Evolutionary conservation across 1,139 yeast genomes (phyloP).

Genomic region (Nakaseomyces sp.): DNA sequence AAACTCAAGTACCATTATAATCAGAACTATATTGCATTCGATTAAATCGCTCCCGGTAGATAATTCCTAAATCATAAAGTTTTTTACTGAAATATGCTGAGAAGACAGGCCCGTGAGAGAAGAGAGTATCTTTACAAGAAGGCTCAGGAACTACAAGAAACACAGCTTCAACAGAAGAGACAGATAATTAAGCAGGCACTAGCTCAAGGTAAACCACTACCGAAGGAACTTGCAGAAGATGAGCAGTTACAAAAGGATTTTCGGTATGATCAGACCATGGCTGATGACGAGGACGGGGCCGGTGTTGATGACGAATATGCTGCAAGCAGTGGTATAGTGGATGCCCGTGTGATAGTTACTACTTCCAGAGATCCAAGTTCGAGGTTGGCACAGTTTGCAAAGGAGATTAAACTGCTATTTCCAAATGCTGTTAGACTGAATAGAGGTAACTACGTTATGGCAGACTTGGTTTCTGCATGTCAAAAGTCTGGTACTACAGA

Average conservation of each 20-base stretch:
- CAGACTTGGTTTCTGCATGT: conserved; percentile 79
- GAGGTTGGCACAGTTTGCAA: conserved; percentile 78
- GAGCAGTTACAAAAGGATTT: conserved; percentile 68
- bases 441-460: conserved; percentile 86
- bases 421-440: conserved; percentile 86
- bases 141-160: conserved; percentile 83
- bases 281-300: conserved; percentile 36
- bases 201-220: conserved; percentile 83
- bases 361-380: conserved; percentile 90
- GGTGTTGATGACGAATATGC: conserved; percentile 84
- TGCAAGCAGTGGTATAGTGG: conserved; percentile 76
- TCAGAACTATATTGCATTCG: too few relatives aligned
- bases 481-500: conserved; percentile 71
- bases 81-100: conserved; percentile 43
- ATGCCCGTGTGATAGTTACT: conserved; percentile 88
- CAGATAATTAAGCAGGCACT: conserved; percentile 79
- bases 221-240: conserved; percentile 87
- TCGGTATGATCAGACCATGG: conserved; percentile 50
- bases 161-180: conserved; percentile 75
- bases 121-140: conserved; percentile 85
- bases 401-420: conserved; percentile 79
- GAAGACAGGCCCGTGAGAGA: conserved; percentile 93
- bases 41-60: too few relatives aligned
- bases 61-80: too few relatives aligned
- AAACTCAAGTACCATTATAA: too few relatives aligned